These are phyloP conservation scores for Uronychia binucleata DNA, from an alignment of 73 alveolate genomes.

Conservation along the genomic window DNA sequence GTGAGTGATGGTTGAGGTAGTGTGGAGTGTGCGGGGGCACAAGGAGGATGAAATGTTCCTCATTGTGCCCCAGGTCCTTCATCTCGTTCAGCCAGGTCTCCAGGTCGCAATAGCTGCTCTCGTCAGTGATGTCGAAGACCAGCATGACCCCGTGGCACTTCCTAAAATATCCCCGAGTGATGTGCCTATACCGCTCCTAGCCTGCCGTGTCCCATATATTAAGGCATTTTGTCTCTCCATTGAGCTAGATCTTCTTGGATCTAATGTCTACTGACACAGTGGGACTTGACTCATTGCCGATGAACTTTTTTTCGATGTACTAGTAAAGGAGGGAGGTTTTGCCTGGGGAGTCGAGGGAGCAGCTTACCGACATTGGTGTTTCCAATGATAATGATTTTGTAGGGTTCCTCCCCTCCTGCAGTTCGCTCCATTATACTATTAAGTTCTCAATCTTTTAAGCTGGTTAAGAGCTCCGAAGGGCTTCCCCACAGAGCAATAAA, in stretches of 20 bases:
- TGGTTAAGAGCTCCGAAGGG: too few species aligned
- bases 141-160: constrained; percentile 22
- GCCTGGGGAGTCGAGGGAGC: constrained; percentile 1
- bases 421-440: neutral
- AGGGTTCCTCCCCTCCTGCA: neutral
- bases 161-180: constrained; percentile 6
- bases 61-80: neutral
- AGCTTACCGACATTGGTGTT: neutral
- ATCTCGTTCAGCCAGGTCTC: neutral
- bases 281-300: constrained; percentile 3
- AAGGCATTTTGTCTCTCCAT: constrained; percentile 23
- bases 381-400: neutral
- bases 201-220: constrained; percentile 60
- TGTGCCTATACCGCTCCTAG: constrained; percentile 44
- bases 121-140: constrained; percentile 20
- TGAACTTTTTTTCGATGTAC: constrained; percentile 26
- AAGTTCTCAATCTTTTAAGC: too few species aligned
- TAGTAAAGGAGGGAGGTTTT: constrained; percentile 15
- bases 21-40: too few species aligned
- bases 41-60: neutral
- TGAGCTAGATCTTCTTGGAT: constrained; percentile 2
- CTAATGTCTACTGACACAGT: constrained; percentile 21
- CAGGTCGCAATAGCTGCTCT: constrained; percentile 4
- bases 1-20: too few species aligned
- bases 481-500: neutral